Evolutionary conservation across 495 filamentous ascomycete genomes (phyloP), one percentile per base, ranked within the genome.

Genomic region (Trichoderma parareesei): DNA sequence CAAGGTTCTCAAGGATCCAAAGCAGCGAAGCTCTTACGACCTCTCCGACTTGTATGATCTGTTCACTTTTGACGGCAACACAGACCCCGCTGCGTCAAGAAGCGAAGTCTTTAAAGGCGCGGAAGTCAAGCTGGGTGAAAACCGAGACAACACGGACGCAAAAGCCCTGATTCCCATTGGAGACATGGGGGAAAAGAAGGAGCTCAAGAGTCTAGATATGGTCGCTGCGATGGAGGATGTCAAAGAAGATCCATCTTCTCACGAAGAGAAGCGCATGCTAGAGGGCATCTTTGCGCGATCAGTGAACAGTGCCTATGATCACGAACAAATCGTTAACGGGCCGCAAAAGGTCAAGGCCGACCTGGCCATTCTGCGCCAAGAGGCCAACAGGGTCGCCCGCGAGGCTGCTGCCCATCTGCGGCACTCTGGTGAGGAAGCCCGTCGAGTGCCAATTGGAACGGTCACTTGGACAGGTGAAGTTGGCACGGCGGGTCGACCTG

Each of bases 381-480:
- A 96, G 76, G 94, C 93, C 10, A 84, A 84, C 67, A 81, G 83
- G 13, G 84, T 93, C 13, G 93, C 92, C n/a, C 84, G 86, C 2
- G 79, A 89, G 72, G 93, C 92, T 0, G 89, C 89, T 0, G 79
- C 80, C 44, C 84, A 87, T 66, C 85, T 98, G 4, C 85, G 86
- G 38, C 84, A 84, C 57, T 88, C 91, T 35, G 85, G 84, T 43
- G 85, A 92, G 74, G 80, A 83, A 10, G 91, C 92, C 2, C 81
- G 84, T 27, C 81, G 77, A 4, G 79, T 91, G 1, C 88, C 89
- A 0, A 86, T 93, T 60, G 94, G 93, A 44, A 89, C 89, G 0
- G 89, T 93, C 14, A 98, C 94, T 2, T 98, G 94, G 94, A 98
- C 94, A 0, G 94, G 94, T 10, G 80, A 85, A 64, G 83, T 88